phyloP scores from a whole-genome alignment of 164 flowering plant species.

The Chimonanthus praecox region DNA sequence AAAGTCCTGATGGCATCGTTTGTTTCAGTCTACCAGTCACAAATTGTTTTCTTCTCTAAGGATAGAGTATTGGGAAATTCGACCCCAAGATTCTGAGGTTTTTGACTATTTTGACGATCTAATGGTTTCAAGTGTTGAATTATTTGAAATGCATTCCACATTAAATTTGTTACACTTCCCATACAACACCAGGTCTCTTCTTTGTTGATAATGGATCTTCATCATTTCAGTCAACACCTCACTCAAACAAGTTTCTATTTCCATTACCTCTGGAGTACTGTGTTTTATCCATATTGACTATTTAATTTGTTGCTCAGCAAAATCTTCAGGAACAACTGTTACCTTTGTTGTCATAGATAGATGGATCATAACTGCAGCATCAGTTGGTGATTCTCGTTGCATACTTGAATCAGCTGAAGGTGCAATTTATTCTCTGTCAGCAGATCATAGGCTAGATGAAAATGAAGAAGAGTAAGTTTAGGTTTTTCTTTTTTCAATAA shows the following conservation, averaged over 20 bases:
- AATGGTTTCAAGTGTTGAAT: conserved; percentile 2
- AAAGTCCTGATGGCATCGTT: not conserved
- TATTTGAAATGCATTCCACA: not conserved
- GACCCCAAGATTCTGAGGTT: not conserved
- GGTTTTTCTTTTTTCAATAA: not conserved
- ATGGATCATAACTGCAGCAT: conserved; percentile 86
- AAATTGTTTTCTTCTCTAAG: not conserved
- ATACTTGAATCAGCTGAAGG: conserved; percentile 96
- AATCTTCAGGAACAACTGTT: conserved; percentile 92
- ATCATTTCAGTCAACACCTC: no score
- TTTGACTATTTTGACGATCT: not conserved
- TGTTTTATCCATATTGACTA: not conserved
- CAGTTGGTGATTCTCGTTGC: conserved; percentile 98
- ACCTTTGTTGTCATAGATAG: conserved; percentile 93
- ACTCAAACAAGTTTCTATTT: not conserved
- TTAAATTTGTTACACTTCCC: not conserved
- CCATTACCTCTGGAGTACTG: not conserved
- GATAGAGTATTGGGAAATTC: not conserved
- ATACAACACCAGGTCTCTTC: not conserved
- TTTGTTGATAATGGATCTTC: not conserved
- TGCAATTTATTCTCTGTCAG: conserved; percentile 62
- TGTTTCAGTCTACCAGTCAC: not conserved
- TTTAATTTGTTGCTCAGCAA: conserved; percentile 39
- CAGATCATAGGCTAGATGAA: conserved; percentile 91
- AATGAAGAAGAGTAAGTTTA: conserved; percentile 84